Evolutionary conservation across 1,139 yeast species (phyloP).

Genomic region (Arxiozyma slooffiae): DNA sequence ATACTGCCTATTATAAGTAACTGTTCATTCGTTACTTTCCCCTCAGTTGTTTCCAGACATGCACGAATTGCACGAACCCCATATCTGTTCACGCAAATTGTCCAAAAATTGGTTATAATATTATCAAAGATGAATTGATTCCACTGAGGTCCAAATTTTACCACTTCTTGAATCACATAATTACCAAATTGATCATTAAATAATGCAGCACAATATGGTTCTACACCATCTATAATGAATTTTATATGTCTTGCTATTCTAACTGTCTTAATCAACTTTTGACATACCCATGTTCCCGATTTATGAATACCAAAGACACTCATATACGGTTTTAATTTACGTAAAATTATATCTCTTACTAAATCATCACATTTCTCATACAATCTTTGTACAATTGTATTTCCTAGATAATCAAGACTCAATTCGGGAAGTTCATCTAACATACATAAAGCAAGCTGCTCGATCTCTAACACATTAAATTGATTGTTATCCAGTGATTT

Average conservation of each 20-base stretch:
- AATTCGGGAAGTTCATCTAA: conserved; percentile 83
- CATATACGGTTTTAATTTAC: conserved; percentile 65
- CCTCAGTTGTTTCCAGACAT: conserved; percentile 62
- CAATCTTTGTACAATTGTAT: conserved; percentile 87
- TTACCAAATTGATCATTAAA: conserved; percentile 96
- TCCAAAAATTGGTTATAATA: conserved; percentile 66
- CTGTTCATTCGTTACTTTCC: conserved; percentile 51
- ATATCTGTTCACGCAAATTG: conserved; percentile 77
- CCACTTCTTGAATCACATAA: conserved; percentile 88
- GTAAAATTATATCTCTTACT: conserved; percentile 71
- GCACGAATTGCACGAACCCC: conserved; percentile 95
- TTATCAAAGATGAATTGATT: conserved; percentile 85
- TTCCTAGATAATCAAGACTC: conserved; percentile 88
- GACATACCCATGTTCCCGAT: conserved; percentile 99
- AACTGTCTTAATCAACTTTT: conserved; percentile 78
- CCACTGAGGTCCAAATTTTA: conserved; percentile 80
- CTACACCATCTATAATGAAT: conserved; percentile 61
- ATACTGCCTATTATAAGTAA: conserved; percentile 65
- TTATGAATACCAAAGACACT: conserved; percentile 93
- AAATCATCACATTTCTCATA: conserved; percentile 64
- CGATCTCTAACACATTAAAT: conserved; percentile 47
- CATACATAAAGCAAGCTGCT: conserved; percentile 77
- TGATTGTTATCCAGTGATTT: conserved; percentile 41
- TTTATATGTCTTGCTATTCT: conserved; percentile 57
- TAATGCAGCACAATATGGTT: conserved; percentile 74